phyloP scores from a whole-genome alignment of 805 yeast species.

The Sporopachydermia quercuum region DNA sequence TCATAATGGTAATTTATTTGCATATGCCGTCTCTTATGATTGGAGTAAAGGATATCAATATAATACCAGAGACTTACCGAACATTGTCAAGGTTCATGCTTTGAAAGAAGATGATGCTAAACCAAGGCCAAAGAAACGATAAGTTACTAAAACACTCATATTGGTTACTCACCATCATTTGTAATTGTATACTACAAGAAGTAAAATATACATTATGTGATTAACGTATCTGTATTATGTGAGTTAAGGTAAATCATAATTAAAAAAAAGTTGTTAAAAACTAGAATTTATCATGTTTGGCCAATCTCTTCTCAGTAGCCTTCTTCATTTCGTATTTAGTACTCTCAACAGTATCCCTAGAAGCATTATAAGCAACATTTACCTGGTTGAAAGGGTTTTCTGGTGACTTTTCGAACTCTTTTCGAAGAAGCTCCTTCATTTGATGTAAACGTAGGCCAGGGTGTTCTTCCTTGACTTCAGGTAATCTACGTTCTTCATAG shows the following conservation, averaged over 20 bases:
- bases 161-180: too few species aligned
- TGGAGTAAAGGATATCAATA: slow-evolving; percentile 83
- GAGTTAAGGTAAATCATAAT: too few species aligned
- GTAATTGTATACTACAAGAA: too few species aligned
- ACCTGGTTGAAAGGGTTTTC: slow-evolving; percentile 82
- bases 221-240: too few species aligned
- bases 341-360: slow-evolving; percentile 30
- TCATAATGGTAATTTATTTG: slow-evolving; percentile 69
- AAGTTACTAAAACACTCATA: too few species aligned
- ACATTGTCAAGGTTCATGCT: slow-evolving; percentile 67
- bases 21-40: slow-evolving; percentile 86
- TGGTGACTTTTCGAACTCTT: slow-evolving; percentile 69
- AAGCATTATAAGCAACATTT: slow-evolving; percentile 47
- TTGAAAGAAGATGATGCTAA: slow-evolving; percentile 78
- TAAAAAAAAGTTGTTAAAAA: too few species aligned
- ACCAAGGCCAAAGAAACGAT: slow-evolving; percentile 9
- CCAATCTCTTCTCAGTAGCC: slow-evolving; percentile 27
- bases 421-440: slow-evolving; percentile 53
- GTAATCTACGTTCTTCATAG: slow-evolving; percentile 55
- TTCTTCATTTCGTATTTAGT: slow-evolving; percentile 34
- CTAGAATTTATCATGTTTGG: slow-evolving; percentile 9
- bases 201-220: too few species aligned
- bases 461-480: slow-evolving; percentile 57
- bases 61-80: slow-evolving; percentile 64
- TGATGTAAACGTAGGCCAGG: slow-evolving; percentile 75